Base-by-base conservation (phyloP, 768 basidiomycete species). In the Mycena belliarum region DNA sequence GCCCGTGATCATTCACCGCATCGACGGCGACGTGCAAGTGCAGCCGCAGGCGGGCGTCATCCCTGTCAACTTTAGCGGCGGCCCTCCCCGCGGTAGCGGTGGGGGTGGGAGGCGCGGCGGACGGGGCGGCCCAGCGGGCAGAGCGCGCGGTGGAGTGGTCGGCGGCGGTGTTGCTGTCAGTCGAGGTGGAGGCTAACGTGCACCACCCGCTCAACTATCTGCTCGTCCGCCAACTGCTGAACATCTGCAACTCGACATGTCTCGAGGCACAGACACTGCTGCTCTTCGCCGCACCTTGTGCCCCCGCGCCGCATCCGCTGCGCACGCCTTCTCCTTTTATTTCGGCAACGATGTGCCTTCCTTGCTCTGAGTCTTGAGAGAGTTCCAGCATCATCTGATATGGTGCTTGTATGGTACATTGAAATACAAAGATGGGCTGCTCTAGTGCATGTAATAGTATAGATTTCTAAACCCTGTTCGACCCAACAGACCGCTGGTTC, bases 21-120 rank as follows among this genome's bases (percentile, higher is more conserved):
- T 60, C 40, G 59, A 60, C 43, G 59, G 49, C 49, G 59, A 60
- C 40, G 53, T 60, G 44, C 49, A 32, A 41, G 48, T 60, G 37
- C 43, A 38, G 49, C 53, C 59, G 32, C 59, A 60, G 37, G 52
- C 53, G 37, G 58, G 58, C 35, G 41, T 60, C 25, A 60, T 60
- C 18, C 58, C 58, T 15, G 49, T 60, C 41, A 54, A 37, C 44
- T 50, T 60, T 41, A 44, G 21, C 18, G 23, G 15, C 24, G 41
- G 28, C 20, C 37, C 20, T 6, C 21, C 21, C 15, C 44, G 44
- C 14, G 44, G 52, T 38, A 44, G 52, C 12, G 43, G 43, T n/a
- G 43, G 41, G n/a, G 51, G 48, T 14, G 52, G 41, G 10, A 25
- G 50, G 18, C 28, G 58, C 11, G 41, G 58, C 10, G 52, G 58